A percentile compares a stretch with the other conserved stretches of the same genome.
Evolutionary conservation across 2,329 filamentous ascomycete genomes (phyloP).

Genomic region (Aspergillus tamarii): DNA sequence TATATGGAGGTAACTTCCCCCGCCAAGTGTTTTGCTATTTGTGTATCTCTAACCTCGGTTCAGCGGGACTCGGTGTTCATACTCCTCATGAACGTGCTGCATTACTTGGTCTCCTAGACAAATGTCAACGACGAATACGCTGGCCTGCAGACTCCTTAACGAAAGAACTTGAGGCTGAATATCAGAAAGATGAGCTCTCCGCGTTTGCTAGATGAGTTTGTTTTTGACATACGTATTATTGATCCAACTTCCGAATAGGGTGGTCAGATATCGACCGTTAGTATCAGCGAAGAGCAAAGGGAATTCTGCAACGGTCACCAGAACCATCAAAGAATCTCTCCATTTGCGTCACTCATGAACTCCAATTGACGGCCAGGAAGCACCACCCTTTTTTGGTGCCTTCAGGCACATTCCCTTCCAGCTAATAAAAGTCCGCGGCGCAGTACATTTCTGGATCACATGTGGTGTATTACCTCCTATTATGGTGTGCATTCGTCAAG

Average conservation of each 20-base stretch:
- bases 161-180: slow-evolving; percentile 30
- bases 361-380: not conserved
- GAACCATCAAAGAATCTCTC: not conserved
- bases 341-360: not conserved
- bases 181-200: slow-evolving; percentile 25
- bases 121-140: slow-evolving; percentile 23
- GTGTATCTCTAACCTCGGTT: not conserved
- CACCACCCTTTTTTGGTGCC: not conserved
- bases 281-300: not conserved
- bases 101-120: slow-evolving; percentile 26
- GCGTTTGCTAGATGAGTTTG: slow-evolving; percentile 15
- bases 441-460: not conserved
- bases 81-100: slow-evolving; percentile 27
- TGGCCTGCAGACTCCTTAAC: slow-evolving; percentile 29
- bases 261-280: not conserved
- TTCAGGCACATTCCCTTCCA: not conserved
- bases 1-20: slow-evolving; percentile 29
- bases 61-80: slow-evolving; percentile 30
- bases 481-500: not conserved
- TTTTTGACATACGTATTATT: not conserved
- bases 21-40: not conserved
- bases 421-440: not conserved
- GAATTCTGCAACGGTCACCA: not conserved
- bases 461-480: not conserved
- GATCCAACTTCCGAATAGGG: not conserved